Evolutionary conservation across 2,329 filamentous ascomycete species (phyloP), one percentile per base, ranked within the genome.

Genomic region (Hysterium pulicare): DNA sequence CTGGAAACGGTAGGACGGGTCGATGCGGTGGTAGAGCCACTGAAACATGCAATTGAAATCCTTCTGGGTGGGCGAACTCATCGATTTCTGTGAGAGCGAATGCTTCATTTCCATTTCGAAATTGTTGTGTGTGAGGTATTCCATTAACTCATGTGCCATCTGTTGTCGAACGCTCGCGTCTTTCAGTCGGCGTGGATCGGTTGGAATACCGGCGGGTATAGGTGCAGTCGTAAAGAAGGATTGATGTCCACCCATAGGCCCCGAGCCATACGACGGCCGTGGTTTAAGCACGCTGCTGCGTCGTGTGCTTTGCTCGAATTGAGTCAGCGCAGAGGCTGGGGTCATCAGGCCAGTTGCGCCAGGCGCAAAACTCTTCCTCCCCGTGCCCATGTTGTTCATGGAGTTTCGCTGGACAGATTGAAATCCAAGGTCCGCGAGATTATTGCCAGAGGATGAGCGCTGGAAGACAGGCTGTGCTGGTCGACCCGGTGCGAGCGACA

Each of bases 41-140:
- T 97, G 90, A 61, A 98, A 98, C 78, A 98, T 95, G 68, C 81
- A 86, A 60, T 94, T 93, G 72, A 98, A 98, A 65, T 98, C 93
- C 62, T 98, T 98, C 57, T 97, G 91, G 1, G 91, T 98, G 0
- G 93, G 94, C 33, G 88, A 95, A 58, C 88, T 91, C 62, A 95
- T 83, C 5, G 89, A 87, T 57, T 96, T 96, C 50, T 87, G 85
- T 1, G 88, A 87, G n/a, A 98, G 74, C 1, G 83, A 85, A 65
- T 97, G 87, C 70, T 95, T 96, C 84, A 94, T 95, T 55, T 97
- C 90, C 78, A 96, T 83, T 68, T 98, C 93, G 59, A 97, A 98
- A 62, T 96, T 95, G 66, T 96, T 85, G 44, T 90, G 84, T 1
- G 88, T 84, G 61, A 98, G 78, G 62, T 95, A 98, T 53, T 98